Evolutionary conservation across 345 rosid genomes (phyloP), one percentile per base, ranked within the genome.

Genomic region (Rubroshorea leprosula): DNA sequence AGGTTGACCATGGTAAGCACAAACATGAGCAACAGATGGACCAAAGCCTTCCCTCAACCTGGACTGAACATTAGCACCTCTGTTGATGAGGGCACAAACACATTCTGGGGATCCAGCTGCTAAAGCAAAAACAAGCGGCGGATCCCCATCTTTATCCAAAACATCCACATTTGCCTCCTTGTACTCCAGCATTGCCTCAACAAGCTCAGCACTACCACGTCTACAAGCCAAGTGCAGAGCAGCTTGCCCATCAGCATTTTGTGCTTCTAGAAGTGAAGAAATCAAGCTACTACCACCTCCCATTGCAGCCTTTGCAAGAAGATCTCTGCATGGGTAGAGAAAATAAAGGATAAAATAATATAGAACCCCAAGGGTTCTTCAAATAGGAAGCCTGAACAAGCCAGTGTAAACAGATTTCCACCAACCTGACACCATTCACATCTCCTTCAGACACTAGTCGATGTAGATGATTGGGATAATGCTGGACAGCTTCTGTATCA

Each of bases 1-100:
- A 61, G 99, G 96, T 63, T 93, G 99, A 59, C 99, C 99, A 76
- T 93, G 96, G 68, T 87, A 89, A 17, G 97, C 95, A 82, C 99
- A 93, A 57, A 89, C 96, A 78, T 93, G 99, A 63, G 97, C 90
- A 58, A 93, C 85, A 24, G 97, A 93, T 5, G 94, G 99, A 68
- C 97, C 96, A 63, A 76, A 63, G 55, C 99, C 97, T 65, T 89
- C 90, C 65, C 94, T 82, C 76, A 87, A 74, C 70, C 92, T 82
- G 57, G 94, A 89, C 71, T 77, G 79, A 63, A 84, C 97, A 60
- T 87, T 83, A 49, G 96, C 89, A 58, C 87, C 90, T 64, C 89
- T 82, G 72, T 68, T 70, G n/a, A 93, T 83, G 61, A 93, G 96
- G 47, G 89, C 82, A 57, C 69, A 86, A 55, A 89, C 99, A 71